A percentile compares a stretch with the other conserved stretches of the same genome.
phyloP scores from a whole-genome alignment of 2,329 filamentous ascomycete species.

The Thermothelomyces thermophilus region DNA sequence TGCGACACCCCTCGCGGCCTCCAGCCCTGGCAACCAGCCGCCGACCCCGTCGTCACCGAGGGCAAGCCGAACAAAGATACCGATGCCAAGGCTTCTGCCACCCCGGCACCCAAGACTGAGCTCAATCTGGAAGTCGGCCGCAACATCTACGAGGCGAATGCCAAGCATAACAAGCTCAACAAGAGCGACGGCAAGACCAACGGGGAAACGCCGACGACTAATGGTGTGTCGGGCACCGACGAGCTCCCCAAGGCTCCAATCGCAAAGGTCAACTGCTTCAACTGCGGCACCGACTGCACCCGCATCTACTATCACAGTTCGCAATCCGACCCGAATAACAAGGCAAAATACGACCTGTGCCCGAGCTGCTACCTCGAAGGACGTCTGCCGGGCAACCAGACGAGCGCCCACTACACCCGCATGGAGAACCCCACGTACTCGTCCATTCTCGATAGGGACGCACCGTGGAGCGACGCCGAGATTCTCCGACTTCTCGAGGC shows the following conservation, averaged over 20 bases:
- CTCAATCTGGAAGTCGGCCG: constrained; percentile 88
- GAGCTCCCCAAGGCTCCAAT: constrained; percentile 60
- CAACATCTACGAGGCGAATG: constrained; percentile 90
- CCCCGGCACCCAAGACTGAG: constrained; percentile 65
- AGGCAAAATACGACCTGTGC: constrained; percentile 80
- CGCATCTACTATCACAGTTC: constrained; percentile 55
- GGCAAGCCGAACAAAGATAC: constrained; percentile 60
- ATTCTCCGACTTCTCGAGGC: constrained; percentile 83
- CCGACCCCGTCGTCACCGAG: constrained; percentile 61
- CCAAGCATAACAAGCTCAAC: constrained; percentile 66
- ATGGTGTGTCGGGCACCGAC: constrained; percentile 54
- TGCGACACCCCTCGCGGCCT: constrained; percentile 92
- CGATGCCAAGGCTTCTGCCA: constrained; percentile 63
- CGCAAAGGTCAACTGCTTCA: constrained; percentile 73
- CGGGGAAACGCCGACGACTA: constrained; percentile 62
- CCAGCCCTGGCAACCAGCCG: constrained; percentile 88
- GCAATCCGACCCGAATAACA: constrained; percentile 51
- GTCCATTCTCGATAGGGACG: constrained; percentile 71
- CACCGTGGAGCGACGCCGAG: constrained; percentile 87
- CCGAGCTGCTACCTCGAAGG: constrained; percentile 84
- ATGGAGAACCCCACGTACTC: constrained; percentile 84
- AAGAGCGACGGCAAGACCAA: constrained; percentile 71
- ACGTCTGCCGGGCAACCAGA: constrained; percentile 72
- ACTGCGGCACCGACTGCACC: constrained; percentile 85
- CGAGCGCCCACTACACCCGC: constrained; percentile 75